A percentile compares a stretch with the other conserved stretches of the same genome.
phyloP scores from a whole-genome alignment of 1,139 yeast genomes.

The Candida anutae region DNA sequence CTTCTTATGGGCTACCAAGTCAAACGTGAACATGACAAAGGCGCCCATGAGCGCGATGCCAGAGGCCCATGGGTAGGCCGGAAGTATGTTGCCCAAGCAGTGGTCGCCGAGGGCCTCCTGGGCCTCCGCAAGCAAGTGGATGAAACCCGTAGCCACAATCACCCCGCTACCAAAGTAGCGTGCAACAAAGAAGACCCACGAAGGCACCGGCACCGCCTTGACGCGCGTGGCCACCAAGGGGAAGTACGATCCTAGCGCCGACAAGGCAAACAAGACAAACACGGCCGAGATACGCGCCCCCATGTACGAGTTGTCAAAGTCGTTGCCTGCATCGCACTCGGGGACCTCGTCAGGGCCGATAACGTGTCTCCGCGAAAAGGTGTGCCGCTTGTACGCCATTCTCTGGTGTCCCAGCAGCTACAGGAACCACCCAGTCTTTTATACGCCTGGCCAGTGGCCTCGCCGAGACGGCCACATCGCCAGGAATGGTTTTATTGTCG shows the following conservation, averaged over 20 bases:
- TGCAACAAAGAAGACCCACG: constrained; percentile 19
- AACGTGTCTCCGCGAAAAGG: no score
- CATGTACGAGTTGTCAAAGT: constrained; percentile 16
- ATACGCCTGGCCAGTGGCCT: no score
- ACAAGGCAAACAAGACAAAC: constrained; percentile 23
- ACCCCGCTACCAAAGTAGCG: constrained; percentile 28
- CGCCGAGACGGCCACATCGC: no score
- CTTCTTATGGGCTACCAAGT: constrained; percentile 18
- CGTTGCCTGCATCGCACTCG: constrained; percentile 14
- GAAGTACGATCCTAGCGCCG: constrained; percentile 24
- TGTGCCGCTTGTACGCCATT: no score
- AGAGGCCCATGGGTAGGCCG: constrained; percentile 34
- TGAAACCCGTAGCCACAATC: constrained; percentile 28
- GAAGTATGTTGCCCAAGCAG: constrained; percentile 29
- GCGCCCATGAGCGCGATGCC: constrained; percentile 34
- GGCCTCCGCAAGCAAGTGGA: constrained; percentile 27
- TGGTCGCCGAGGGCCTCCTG: constrained; percentile 18
- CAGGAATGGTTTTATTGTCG: no score
- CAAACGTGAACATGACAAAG: constrained; percentile 24
- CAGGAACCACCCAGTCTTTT: no score
- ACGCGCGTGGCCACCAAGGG: constrained; percentile 19
- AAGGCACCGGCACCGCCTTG: constrained; percentile 16
- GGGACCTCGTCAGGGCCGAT: no score
- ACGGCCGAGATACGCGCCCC: constrained; percentile 22
- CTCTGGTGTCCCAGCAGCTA: no score